A percentile compares a stretch with the other conserved stretches of the same genome.
Conservation (phyloP, 1,284 basidiomycete species). For the Ceratobasidium theobromae region DNA sequence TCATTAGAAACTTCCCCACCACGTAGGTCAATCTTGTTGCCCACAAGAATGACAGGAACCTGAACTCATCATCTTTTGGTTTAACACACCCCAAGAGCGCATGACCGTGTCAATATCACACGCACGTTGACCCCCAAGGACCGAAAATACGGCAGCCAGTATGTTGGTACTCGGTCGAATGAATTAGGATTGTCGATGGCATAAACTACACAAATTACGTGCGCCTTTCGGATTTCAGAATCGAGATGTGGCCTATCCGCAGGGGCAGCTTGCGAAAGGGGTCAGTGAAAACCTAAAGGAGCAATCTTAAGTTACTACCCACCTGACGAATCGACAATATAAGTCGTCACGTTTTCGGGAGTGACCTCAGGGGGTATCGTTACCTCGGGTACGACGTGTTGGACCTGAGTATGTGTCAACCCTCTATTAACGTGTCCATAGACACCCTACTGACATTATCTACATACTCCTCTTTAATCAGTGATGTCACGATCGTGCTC, state of each 20-base stretch:
- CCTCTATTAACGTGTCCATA: not conserved
- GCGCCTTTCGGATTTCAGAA: conserved; percentile 91
- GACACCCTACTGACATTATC: conserved; percentile 63
- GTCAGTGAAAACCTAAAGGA: conserved; percentile 29
- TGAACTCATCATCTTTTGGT: conserved; percentile 43
- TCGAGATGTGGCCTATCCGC: conserved; percentile 87
- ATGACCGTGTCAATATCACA: conserved; percentile 32
- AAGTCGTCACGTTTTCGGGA: conserved; percentile 92
- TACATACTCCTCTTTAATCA: conserved; percentile 94
- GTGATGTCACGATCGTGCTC: conserved; percentile 90
- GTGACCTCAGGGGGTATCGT: conserved; percentile 95
- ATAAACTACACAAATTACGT: conserved; percentile 98
- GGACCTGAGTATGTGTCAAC: conserved; percentile 57
- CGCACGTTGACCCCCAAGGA: conserved; percentile 90
- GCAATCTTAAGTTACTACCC: conserved; percentile 43
- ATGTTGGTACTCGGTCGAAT: conserved; percentile 97
- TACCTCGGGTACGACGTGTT: conserved; percentile 90
- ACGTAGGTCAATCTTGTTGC: conserved; percentile 97
- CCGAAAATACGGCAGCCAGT: conserved; percentile 97
- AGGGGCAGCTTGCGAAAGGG: conserved; percentile 62
- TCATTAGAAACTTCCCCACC: conserved; percentile 93
- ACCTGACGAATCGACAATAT: conserved; percentile 95
- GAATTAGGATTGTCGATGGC: conserved; percentile 93
- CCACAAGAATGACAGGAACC: conserved; percentile 96
- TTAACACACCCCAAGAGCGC: conserved; percentile 8